A percentile compares a stretch with the other conserved stretches of the same genome.
These are phyloP conservation scores for Saccharum officinarum DNA, from an alignment of 176 grass and related monocot species.

Conservation along the genomic window DNA sequence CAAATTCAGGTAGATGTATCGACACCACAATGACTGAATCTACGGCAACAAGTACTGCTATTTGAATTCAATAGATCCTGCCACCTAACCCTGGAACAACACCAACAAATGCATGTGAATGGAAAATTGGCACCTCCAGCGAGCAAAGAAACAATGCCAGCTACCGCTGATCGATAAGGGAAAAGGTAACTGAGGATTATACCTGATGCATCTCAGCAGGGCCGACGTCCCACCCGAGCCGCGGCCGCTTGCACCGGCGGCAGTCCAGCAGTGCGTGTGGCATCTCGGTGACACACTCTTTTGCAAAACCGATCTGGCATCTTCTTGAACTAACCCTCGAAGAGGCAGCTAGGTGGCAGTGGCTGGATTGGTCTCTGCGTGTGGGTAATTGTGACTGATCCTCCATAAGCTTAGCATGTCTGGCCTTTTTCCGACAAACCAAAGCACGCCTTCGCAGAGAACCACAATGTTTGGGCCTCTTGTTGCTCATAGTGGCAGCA, in stretches of 20 bases:
- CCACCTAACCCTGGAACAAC: not conserved
- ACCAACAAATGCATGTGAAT: not conserved
- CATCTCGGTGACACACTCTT: slow-evolving; percentile 85
- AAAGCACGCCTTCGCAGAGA: no score
- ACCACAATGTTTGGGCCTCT: no score
- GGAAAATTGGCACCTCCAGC: not conserved
- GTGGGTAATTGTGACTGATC: not conserved
- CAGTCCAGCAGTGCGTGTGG: slow-evolving; percentile 68
- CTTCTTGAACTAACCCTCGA: not conserved
- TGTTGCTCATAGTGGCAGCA: no score
- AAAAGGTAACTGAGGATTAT: not conserved
- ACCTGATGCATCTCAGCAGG: slow-evolving; percentile 66
- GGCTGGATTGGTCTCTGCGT: not conserved
- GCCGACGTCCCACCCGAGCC: slow-evolving; percentile 77
- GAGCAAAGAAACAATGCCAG: not conserved
- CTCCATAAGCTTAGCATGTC: not conserved
- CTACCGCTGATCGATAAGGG: not conserved
- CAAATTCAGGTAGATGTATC: no score
- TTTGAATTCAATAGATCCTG: not conserved
- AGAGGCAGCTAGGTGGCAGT: not conserved
- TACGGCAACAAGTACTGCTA: not conserved
- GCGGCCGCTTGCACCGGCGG: slow-evolving; percentile 82
- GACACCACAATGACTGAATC: not conserved
- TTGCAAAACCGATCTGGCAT: slow-evolving; percentile 11
- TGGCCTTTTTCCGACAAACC: no score